Evolutionary conservation across 371 early-diverging fungal species (phyloP).

Genomic region (Saksenaea vasiformis): DNA sequence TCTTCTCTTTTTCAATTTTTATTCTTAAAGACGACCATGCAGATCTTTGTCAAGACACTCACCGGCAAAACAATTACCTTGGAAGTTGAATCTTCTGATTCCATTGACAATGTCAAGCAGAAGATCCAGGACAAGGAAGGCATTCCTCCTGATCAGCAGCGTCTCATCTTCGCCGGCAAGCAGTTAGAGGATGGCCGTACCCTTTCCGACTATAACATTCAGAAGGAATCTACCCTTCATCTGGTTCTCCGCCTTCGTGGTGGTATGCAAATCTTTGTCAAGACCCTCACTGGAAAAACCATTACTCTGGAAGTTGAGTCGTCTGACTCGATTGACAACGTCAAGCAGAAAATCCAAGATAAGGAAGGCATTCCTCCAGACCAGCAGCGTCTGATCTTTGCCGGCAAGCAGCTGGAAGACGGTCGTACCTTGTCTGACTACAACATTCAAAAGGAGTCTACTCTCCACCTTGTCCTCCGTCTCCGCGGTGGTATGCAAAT

Average conservation of each 20-base stretch:
- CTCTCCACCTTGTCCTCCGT: constrained; percentile 89
- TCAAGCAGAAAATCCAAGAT: constrained; percentile 93
- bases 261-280: constrained; percentile 48
- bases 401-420: constrained; percentile 93
- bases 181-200: constrained; percentile 97
- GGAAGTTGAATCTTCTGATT: constrained; percentile 81
- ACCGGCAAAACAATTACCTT: constrained; percentile 88
- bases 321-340: constrained; percentile 86
- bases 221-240: constrained; percentile 96
- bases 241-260: constrained; percentile 95
- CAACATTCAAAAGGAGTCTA: constrained; percentile 79
- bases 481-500: constrained; percentile 76
- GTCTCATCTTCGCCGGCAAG: constrained; percentile 98
- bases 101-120: constrained; percentile 90
- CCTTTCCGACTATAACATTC: constrained; percentile 80
- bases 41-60: constrained; percentile 80
- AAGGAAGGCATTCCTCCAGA: constrained; percentile 96
- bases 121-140: constrained; percentile 98
- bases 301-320: constrained; percentile 93
- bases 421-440: constrained; percentile 69
- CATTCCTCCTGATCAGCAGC: constrained; percentile 99
- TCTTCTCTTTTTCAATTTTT: background rate
- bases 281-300: constrained; percentile 93
- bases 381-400: constrained; percentile 95
- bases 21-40: background rate